Evolutionary conservation across 352 stramenopile genomes (phyloP), one percentile per base, ranked within the genome.

Genomic region (Phytophthora citrophthora): DNA sequence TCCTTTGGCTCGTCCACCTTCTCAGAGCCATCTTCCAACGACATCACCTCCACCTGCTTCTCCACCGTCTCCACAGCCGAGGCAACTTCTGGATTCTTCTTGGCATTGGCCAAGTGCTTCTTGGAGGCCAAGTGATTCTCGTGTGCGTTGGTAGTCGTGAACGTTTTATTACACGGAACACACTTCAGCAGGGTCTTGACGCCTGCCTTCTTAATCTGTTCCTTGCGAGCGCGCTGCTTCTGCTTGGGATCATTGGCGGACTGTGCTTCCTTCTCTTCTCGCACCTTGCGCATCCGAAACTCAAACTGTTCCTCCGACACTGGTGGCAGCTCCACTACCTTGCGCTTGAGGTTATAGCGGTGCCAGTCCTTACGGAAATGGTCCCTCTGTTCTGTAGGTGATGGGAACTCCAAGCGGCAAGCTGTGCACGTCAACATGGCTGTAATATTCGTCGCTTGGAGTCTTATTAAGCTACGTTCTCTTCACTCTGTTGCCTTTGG

Each of bases 351-450:
- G 58, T 97, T 97, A 75, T 97, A 97, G 54, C 88, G 94, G 73
- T 99, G 97, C 96, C 96, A 99, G 72, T 99, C 96, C 60, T 90
- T 91, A 72, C 97, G 98, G 77, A 97, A 97, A 78, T 97, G 93
- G 23, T 93, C 87, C 64, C 89, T 94, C 72, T 96, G 88, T 62
- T 83, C 75, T 44, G 68, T 66, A 36, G 77, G 74, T 47, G 77
- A 69, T 47, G 53, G 61, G 46, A 96, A 96, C 66, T 81, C 70
- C 57, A 92, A 67, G 39, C 83, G 77, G 68, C 88, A 96, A 23
- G 88, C 88, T 34, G 84, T 94, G 52, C 88, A 96, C 53, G 86
- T 96, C 62, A 78, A 81, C 88, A 94, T 96, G 40, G 36, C 53
- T 40, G 18, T 39, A 53, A 26, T 32, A 18, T 20, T 27, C 20